Conservation (phyloP, 225 moss, liverwort and hornwort species). For the Asterella californica region DNA sequence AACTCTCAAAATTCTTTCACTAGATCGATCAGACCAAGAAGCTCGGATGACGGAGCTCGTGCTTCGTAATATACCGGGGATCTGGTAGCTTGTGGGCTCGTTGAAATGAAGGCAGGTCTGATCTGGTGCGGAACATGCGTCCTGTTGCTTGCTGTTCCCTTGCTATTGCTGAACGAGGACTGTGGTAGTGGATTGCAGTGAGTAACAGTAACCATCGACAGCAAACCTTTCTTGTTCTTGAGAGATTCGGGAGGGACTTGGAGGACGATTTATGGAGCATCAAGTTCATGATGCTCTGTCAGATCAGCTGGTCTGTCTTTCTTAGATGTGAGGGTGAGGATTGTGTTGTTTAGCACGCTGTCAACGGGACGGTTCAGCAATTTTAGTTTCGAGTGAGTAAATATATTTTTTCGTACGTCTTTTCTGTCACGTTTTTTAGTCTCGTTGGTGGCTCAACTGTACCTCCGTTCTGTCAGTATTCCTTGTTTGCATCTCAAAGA, state of each 20-base stretch:
- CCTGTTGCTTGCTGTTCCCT: constrained; percentile 1
- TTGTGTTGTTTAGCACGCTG: too few species aligned
- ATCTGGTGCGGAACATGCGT: neutral
- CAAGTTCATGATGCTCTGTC: neutral
- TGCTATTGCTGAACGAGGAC: neutral
- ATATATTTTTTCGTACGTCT: too few species aligned
- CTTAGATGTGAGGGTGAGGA: neutral
- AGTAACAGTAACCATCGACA: neutral
- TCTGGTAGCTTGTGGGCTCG: neutral
- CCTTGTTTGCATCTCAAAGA: neutral
- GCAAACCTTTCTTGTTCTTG: neutral
- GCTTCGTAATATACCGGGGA: neutral
- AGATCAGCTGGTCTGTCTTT: neutral
- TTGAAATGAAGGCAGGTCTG: neutral
- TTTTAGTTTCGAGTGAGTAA: too few species aligned
- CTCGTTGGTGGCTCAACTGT: neutral
- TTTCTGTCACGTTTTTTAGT: neutral
- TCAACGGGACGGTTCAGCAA: too few species aligned
- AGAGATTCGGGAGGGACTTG: neutral
- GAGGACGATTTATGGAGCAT: neutral
- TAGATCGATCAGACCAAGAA: neutral
- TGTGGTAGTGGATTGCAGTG: neutral
- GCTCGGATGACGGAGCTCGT: neutral
- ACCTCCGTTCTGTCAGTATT: neutral
- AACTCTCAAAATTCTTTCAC: too few species aligned